Evolutionary conservation across 2,329 filamentous ascomycete species (phyloP).

Genomic region (Diaporthe capsici): DNA sequence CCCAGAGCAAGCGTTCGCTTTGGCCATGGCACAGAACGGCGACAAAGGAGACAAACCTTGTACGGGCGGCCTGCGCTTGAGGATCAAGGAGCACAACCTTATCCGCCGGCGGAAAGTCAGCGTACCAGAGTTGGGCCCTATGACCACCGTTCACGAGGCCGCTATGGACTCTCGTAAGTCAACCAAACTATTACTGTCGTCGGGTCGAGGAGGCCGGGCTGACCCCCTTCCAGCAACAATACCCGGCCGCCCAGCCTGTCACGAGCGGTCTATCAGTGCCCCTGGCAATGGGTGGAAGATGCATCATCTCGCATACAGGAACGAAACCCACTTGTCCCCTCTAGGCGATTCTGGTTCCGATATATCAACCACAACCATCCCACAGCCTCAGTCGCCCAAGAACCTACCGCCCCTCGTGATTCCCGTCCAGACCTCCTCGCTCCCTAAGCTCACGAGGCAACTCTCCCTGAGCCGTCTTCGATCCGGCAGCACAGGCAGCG

Average conservation of each 20-base stretch:
- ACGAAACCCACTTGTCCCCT: slow-evolving; percentile 27
- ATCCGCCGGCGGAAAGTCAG: slow-evolving; percentile 73
- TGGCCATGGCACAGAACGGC: slow-evolving; percentile 56
- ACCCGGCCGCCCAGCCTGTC: slow-evolving; percentile 73
- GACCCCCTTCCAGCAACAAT: slow-evolving; percentile 70
- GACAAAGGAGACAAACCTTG: slow-evolving; percentile 58
- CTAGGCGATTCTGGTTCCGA: slow-evolving; percentile 12
- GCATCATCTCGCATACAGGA: slow-evolving; percentile 53
- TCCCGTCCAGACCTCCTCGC: slow-evolving; percentile 55
- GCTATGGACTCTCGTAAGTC: slow-evolving; percentile 79
- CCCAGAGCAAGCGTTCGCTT: slow-evolving; percentile 63
- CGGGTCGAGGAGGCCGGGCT: slow-evolving; percentile 39
- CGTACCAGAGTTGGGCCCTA: slow-evolving; percentile 74
- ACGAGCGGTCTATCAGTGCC: slow-evolving; percentile 76
- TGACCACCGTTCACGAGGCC: slow-evolving; percentile 78
- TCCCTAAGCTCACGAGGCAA: slow-evolving; percentile 54
- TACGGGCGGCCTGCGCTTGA: slow-evolving; percentile 60
- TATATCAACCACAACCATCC: slow-evolving; percentile 46
- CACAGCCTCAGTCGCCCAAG: slow-evolving; percentile 65
- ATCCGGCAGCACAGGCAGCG: slow-evolving; percentile 57
- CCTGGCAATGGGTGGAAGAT: slow-evolving; percentile 66
- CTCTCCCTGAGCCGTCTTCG: slow-evolving; percentile 62
- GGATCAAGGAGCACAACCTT: slow-evolving; percentile 71
- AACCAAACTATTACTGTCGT: slow-evolving; percentile 24
- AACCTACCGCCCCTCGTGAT: slow-evolving; percentile 71